Conservation (phyloP, 2,329 filamentous ascomycete species). For the Fusarium guadeloupense region DNA sequence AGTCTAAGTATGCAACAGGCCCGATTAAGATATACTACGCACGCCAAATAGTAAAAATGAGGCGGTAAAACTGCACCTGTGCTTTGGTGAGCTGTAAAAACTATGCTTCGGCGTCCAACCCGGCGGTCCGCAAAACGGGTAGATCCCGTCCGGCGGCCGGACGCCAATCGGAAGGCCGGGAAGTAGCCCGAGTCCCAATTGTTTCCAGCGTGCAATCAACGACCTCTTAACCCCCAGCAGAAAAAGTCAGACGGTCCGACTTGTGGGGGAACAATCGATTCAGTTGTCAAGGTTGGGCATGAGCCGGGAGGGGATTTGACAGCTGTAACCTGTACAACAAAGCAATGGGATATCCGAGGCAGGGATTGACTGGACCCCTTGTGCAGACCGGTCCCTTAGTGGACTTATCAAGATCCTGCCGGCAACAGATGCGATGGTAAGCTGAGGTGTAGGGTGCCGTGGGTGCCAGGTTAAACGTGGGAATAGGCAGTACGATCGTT, state of each 20-base stretch:
- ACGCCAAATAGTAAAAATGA: slow-evolving; percentile 10
- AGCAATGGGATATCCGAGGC: slow-evolving; percentile 6
- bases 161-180: slow-evolving; percentile 27
- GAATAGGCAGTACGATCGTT: background rate
- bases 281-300: too few relatives aligned
- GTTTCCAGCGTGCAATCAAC: slow-evolving; percentile 12
- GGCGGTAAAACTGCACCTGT: background rate
- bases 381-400: slow-evolving; percentile 1
- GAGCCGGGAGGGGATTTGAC: slow-evolving; percentile 2
- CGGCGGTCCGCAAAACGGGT: slow-evolving; percentile 32
- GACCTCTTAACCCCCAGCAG: slow-evolving; percentile 23
- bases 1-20: background rate
- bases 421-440: slow-evolving; percentile 8
- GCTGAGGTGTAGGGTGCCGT: too few relatives aligned
- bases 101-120: slow-evolving; percentile 19
- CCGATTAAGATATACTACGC: slow-evolving; percentile 2
- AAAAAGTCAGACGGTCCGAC: slow-evolving; percentile 20
- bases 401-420: background rate
- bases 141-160: slow-evolving; percentile 22
- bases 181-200: slow-evolving; percentile 10
- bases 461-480: slow-evolving; percentile 7
- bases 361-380: slow-evolving; percentile 13
- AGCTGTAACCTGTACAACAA: slow-evolving; percentile 9
- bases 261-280: slow-evolving; percentile 12
- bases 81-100: background rate